Conservation (phyloP, 108 stramenopile species). For the Asterionellopsis glacialis region DNA sequence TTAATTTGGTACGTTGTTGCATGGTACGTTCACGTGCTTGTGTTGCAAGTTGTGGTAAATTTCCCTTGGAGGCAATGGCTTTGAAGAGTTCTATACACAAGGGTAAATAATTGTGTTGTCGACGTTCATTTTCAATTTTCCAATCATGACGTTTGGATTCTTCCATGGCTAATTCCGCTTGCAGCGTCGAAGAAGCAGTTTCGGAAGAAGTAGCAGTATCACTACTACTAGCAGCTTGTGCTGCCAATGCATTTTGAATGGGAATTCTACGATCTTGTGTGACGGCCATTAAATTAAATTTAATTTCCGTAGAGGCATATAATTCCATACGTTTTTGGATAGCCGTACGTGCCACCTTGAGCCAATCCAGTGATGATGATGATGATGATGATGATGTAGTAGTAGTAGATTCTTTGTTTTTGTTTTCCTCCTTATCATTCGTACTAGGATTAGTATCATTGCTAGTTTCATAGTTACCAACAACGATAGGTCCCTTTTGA, state of each 20-base stretch:
- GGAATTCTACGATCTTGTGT: slow-evolving; percentile 61
- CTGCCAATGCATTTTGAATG: slow-evolving; percentile 39
- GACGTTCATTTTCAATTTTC: slow-evolving; percentile 70
- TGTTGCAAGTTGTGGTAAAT: slow-evolving; percentile 33
- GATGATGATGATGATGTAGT: slow-evolving; percentile 11
- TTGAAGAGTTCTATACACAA: slow-evolving; percentile 69
- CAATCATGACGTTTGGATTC: slow-evolving; percentile 68
- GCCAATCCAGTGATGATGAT: no score
- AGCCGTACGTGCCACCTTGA: slow-evolving; percentile 64
- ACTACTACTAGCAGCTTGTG: slow-evolving; percentile 7
- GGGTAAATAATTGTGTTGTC: slow-evolving; percentile 76
- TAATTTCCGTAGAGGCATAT: slow-evolving; percentile 57
- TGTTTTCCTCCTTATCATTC: slow-evolving; percentile 9
- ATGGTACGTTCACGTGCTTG: slow-evolving; percentile 31
- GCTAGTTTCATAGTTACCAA: slow-evolving; percentile 57
- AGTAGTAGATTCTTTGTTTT: slow-evolving; percentile 15
- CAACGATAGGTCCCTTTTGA: slow-evolving; percentile 79
- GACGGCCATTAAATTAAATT: slow-evolving; percentile 94
- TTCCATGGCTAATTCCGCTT: slow-evolving; percentile 41
- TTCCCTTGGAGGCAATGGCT: slow-evolving; percentile 59
- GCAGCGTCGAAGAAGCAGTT: slow-evolving; percentile 27
- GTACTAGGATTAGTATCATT: no score
- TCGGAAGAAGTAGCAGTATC: slow-evolving; percentile 10
- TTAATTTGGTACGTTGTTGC: neutral
- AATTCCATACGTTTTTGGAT: slow-evolving; percentile 73